Evolutionary conservation across 352 stramenopile species (phyloP), one percentile per base, ranked within the genome.

Genomic region (Phytophthora cajani): DNA sequence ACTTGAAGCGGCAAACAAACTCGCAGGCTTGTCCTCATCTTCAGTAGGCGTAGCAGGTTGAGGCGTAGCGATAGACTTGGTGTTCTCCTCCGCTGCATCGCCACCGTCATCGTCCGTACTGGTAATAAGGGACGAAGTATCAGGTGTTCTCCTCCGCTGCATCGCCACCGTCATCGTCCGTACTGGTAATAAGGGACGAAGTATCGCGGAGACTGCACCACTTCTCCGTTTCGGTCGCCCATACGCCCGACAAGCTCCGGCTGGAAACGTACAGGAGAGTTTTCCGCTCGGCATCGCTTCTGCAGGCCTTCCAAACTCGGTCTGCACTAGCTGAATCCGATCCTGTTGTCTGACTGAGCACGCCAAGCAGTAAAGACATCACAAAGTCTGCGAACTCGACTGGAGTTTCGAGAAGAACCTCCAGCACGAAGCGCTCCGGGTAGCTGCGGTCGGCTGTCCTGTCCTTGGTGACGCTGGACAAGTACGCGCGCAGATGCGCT

Each of bases 331-430:
- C 27, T 23, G 40, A 62, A 23, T 67, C 71, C 2, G 65, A 42
- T 3, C n/a, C 16, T 27, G 19, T 47, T n/a, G 17, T 33, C 17
- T 75, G 64, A 23, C 6, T 27, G 12, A 74, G 38, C n/a, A 76
- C 61, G 49, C 65, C 74, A 4, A 79, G 42, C 2, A 94, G 44
- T 40, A 93, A 54, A 2, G 25, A 53, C 50, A 77, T 72, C 40
- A 91, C 53, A 30, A 90, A 87, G 14, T 64, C 71, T 14, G 71
- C 75, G 59, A 93, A 89, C 10, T 94, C 84, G 5, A 68, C 38
- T 17, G 87, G 85, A 10, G 80, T 80, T 1, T 69, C 73, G 14
- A 89, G 50, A n/a, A 94, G 55, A 16, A 85, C 59, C 8, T 94
- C 84, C 19, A 92, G 40, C 23, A 87, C 64, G 25, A 89, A 89